Evolutionary conservation across 768 basidiomycete species (phyloP).

Genomic region (Clitopilus passeckerianus): DNA sequence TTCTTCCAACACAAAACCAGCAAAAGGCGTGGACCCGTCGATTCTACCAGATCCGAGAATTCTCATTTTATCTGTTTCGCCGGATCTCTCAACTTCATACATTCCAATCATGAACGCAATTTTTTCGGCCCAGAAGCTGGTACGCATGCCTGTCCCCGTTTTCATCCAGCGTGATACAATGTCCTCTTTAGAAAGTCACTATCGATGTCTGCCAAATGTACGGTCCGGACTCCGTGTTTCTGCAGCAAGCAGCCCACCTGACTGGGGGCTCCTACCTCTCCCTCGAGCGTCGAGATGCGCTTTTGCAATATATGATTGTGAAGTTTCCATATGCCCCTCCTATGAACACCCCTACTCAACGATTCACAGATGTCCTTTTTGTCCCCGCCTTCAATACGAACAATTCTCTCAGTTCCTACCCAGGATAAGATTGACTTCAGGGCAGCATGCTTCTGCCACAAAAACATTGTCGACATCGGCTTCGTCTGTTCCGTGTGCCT

Average conservation of each 20-base stretch:
- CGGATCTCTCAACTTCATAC: constrained; percentile 85
- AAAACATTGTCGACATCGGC: constrained; percentile 92
- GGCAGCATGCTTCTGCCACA: constrained; percentile 98
- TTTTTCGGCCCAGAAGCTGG: constrained; percentile 97
- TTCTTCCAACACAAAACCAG: constrained; percentile 21
- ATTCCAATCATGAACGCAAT: constrained; percentile 99
- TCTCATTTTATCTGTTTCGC: constrained; percentile 85
- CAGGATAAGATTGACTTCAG: constrained; percentile 96
- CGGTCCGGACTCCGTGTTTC: constrained; percentile 87
- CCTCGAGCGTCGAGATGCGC: constrained; percentile 71
- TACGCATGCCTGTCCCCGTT: constrained; percentile 26
- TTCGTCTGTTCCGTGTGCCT: constrained; percentile 99
- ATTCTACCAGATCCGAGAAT: constrained; percentile 33
- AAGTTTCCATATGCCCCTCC: constrained; percentile 1
- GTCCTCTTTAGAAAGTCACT: constrained; percentile 74
- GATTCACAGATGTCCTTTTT: constrained; percentile 72
- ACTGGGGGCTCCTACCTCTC: constrained; percentile 93
- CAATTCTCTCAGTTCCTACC: constrained; percentile 77
- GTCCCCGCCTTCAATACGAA: constrained; percentile 56
- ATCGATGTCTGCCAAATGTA: constrained; percentile 95
- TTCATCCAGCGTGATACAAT: not conserved
- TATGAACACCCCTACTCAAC: not conserved
- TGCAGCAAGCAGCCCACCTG: constrained; percentile 95
- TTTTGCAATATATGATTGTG: constrained; percentile 91
- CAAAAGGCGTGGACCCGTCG: constrained; percentile 22